Base-by-base conservation (phyloP, 2,329 filamentous ascomycete genomes). In the Beauveria varroae region DNA sequence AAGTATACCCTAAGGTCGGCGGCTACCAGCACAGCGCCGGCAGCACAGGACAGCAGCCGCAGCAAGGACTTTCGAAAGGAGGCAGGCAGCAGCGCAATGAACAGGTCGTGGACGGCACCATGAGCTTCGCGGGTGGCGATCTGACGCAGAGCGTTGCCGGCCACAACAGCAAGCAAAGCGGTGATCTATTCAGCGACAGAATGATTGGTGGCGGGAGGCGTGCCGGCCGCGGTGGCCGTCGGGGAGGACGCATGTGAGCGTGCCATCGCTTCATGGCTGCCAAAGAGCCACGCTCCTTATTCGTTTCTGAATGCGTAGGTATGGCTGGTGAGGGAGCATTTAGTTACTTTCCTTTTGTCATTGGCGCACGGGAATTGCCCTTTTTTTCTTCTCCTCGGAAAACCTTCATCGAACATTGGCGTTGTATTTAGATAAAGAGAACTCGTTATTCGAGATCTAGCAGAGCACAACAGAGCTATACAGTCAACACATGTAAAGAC, bases 1-100 rank as follows among this genome's bases (percentile, higher is more conserved):
- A 89, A 70, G 88, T 93, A 44, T 92, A 88, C 71, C 76, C 85
- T 72, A 90, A 90, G 71, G 75, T 81, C 3, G 80, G 80, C 63
- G 76, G 75, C 63, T 72, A 72, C 64, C 67, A 67, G 41, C 64
- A 70, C 40, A 64, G 65, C 64, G n/a, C 10, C 37, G 30, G n/a
- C 44, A 40, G 26, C 26, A 26, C 37, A 9, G 50, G 41, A 12
- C 22, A 52, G 72, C 64, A 64, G 71, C n/a, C n/a, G n/a, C 64
- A 28, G 67, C 66, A 24, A 69, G 26, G 62, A 66, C 54, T 44
- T 8, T 43, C 28, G 37, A 28, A 62, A 57, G 10, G 43, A 37
- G 34, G 30, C 68, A 63, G 70, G 74, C 57, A 65, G 72, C 41
- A 62, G 66, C 34, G 62, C 65, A 53, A 67, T 75, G 57, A 75